phyloP scores from a whole-genome alignment of 202 grass and related monocot genomes.

The Cymbopogon flexuosus region DNA sequence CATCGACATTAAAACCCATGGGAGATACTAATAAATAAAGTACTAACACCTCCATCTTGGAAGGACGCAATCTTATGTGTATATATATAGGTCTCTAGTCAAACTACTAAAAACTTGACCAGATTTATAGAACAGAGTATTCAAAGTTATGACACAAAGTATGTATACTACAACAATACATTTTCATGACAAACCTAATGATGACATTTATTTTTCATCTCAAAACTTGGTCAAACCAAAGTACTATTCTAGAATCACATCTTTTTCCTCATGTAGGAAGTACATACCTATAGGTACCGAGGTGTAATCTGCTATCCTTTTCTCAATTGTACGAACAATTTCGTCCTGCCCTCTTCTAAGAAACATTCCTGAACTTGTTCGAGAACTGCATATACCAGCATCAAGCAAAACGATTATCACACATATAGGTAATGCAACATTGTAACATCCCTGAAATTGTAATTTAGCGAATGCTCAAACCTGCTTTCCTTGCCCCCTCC shows the following conservation, averaged over 20 bases:
- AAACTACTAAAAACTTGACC: background rate
- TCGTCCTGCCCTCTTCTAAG: conserved; percentile 72
- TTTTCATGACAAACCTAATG: background rate
- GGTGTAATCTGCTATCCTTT: conserved; percentile 83
- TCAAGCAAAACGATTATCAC: background rate
- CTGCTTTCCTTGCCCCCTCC: conserved; percentile 77
- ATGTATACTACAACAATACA: background rate
- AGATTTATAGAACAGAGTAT: background rate
- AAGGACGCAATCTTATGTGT: background rate
- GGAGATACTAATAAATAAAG: background rate
- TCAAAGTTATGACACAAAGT: background rate
- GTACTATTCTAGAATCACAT: background rate
- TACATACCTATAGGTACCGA: conserved; percentile 78
- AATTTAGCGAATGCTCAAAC: conserved; percentile 33
- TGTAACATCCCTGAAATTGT: background rate
- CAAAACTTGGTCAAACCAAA: background rate
- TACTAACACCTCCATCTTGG: background rate
- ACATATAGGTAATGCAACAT: background rate
- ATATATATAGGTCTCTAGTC: background rate
- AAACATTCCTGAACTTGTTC: conserved; percentile 89
- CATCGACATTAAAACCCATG: background rate
- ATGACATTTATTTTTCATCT: background rate
- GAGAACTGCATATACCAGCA: conserved; percentile 42
- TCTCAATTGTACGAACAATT: conserved; percentile 61
- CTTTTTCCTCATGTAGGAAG: background rate